These are phyloP conservation scores for Rhododendron vialii DNA, from an alignment of 148 eudicot genomes.

Conservation along the genomic window DNA sequence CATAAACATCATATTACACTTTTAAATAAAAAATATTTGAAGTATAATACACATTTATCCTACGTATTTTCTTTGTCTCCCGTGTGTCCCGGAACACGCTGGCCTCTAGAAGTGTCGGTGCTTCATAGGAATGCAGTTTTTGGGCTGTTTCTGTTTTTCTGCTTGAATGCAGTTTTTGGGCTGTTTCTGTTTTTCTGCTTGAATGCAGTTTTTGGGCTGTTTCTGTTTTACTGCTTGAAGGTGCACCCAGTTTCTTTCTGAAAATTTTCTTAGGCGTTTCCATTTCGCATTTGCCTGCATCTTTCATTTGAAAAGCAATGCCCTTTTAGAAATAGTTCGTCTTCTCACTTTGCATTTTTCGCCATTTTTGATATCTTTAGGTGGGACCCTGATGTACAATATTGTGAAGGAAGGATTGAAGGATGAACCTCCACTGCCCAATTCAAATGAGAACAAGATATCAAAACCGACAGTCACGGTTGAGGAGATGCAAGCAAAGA, in stretches of 20 bases:
- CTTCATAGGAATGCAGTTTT: background rate
- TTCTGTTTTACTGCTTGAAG: background rate
- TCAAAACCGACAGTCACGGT: conserved; percentile 9
- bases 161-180: background rate
- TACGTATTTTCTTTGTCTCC: no score
- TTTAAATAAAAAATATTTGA: no score
- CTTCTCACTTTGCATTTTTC: background rate
- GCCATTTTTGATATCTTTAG: conserved; percentile 10
- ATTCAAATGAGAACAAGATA: conserved; percentile 11
- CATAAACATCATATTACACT: no score
- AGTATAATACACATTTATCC: no score
- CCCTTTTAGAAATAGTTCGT: background rate
- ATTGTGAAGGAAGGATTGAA: conserved; percentile 30
- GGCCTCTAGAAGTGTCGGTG: no score
- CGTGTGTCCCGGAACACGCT: no score
- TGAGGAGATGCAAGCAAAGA: conserved; percentile 33
- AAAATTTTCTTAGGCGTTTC: background rate
- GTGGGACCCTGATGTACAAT: conserved; percentile 27
- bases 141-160: no score
- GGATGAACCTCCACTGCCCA: conserved; percentile 11
- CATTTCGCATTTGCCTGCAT: background rate
- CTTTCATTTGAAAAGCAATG: background rate
- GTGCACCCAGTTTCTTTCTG: background rate
- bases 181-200: no score
- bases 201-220: background rate